Conservation (phyloP, 2,329 filamentous ascomycete species). For the Graphilbum fragrans region DNA sequence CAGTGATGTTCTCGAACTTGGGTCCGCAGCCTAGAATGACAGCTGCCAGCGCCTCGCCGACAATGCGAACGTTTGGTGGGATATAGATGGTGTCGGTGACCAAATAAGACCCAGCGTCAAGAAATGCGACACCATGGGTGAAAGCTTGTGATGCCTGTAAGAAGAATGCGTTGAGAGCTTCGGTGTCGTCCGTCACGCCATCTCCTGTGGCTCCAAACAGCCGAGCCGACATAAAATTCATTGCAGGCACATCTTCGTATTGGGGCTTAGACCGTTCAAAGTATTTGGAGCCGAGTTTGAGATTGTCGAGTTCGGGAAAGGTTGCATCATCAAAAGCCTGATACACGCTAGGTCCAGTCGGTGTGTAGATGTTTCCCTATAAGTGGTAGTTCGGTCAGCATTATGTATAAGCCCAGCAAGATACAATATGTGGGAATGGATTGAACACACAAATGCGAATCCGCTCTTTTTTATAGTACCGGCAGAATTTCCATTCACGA, state of each 20-base stretch:
- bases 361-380: constrained; percentile 55
- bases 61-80: constrained; percentile 38
- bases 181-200: constrained; percentile 62
- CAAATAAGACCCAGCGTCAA: constrained; percentile 52
- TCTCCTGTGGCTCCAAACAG: constrained; percentile 58
- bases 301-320: constrained; percentile 35
- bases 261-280: constrained; percentile 69
- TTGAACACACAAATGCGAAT: constrained; percentile 14
- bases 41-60: constrained; percentile 45
- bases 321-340: constrained; percentile 26
- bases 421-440: background rate
- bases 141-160: constrained; percentile 19
- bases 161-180: constrained; percentile 45
- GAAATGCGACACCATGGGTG: constrained; percentile 38
- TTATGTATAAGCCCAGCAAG: too few species aligned
- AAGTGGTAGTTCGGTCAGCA: background rate
- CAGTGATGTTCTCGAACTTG: constrained; percentile 41
- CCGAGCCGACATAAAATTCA: constrained; percentile 58
- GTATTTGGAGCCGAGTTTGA: constrained; percentile 43
- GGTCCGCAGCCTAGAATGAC: constrained; percentile 44
- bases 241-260: constrained; percentile 48
- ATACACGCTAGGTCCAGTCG: constrained; percentile 28
- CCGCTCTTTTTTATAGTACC: constrained; percentile 43
- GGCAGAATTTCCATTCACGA: constrained; percentile 42
- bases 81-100: constrained; percentile 42